phyloP scores from a whole-genome alignment of 106 monocot genomes.

The Apostasia shenzhenica region DNA sequence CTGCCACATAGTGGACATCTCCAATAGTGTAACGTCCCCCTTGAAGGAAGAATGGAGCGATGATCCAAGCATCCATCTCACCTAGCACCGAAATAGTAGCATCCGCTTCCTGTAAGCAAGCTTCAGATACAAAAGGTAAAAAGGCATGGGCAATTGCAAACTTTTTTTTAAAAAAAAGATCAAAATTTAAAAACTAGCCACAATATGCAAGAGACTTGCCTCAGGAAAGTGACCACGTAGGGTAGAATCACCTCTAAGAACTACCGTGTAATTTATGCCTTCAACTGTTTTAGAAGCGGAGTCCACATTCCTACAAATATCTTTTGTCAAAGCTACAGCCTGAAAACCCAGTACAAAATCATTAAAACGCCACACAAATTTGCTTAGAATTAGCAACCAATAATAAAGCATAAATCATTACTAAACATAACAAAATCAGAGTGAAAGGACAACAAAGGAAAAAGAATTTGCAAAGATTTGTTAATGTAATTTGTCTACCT shows the following conservation, averaged over 20 bases:
- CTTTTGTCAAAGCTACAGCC: slow-evolving; percentile 67
- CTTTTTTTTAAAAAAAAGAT: not conserved
- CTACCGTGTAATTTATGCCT: slow-evolving; percentile 65
- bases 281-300: slow-evolving; percentile 65
- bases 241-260: slow-evolving; percentile 97
- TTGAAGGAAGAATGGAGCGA: slow-evolving; percentile 96
- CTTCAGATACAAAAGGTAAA: not conserved
- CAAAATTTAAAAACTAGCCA: not conserved
- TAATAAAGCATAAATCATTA: not conserved
- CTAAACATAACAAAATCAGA: too few relatives aligned
- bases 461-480: too few relatives aligned
- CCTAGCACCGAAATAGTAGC: slow-evolving; percentile 83
- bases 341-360: slow-evolving; percentile 14
- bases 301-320: slow-evolving; percentile 83
- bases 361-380: not conserved
- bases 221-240: slow-evolving; percentile 97
- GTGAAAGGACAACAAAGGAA: too few relatives aligned
- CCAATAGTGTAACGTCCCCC: slow-evolving; percentile 93
- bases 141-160: not conserved
- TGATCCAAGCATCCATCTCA: slow-evolving; percentile 98
- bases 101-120: slow-evolving; percentile 69
- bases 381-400: not conserved
- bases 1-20: slow-evolving; percentile 89
- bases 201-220: slow-evolving; percentile 25
- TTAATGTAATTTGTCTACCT: slow-evolving; percentile 36